A percentile compares a stretch with the other conserved stretches of the same genome.
Evolutionary conservation across 208 protist genomes (phyloP).

Genomic region (Porcisia hertigi): DNA sequence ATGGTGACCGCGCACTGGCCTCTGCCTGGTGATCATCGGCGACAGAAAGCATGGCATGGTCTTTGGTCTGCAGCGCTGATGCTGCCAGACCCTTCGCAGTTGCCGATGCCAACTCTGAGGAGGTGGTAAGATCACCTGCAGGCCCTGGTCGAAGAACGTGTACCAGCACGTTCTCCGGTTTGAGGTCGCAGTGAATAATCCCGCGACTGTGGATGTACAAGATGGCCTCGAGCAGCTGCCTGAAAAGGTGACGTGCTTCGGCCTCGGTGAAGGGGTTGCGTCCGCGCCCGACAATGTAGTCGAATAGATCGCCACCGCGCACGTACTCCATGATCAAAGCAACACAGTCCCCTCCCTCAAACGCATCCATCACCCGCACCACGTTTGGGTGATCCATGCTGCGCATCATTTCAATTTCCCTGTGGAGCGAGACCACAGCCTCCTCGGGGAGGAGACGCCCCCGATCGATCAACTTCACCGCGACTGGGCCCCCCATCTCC

Average conservation of each 20-base stretch:
- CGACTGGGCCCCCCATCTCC: conserved; percentile 38
- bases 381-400: conserved; percentile 73
- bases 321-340: conserved; percentile 86
- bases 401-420: conserved; percentile 71
- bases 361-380: conserved; percentile 60
- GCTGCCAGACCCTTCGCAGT: background rate
- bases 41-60: conserved; percentile 22
- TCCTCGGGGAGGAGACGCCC: conserved; percentile 35
- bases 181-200: conserved; percentile 98
- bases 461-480: conserved; percentile 83
- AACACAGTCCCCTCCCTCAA: conserved; percentile 42
- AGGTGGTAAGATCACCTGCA: background rate
- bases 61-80: background rate
- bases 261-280: conserved; percentile 62
- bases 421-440: conserved; percentile 45
- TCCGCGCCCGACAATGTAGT: conserved; percentile 69
- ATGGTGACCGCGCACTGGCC: conserved; percentile 40
- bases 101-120: background rate
- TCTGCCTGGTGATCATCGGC: conserved; percentile 47
- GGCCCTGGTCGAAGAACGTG: conserved; percentile 18
- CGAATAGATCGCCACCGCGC: conserved; percentile 72
- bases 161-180: conserved; percentile 95
- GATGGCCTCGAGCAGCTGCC: conserved; percentile 68
- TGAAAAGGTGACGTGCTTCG: conserved; percentile 60
- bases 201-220: conserved; percentile 63